Base-by-base conservation (phyloP, 306 rosid genomes). In the Alnus rubra region DNA sequence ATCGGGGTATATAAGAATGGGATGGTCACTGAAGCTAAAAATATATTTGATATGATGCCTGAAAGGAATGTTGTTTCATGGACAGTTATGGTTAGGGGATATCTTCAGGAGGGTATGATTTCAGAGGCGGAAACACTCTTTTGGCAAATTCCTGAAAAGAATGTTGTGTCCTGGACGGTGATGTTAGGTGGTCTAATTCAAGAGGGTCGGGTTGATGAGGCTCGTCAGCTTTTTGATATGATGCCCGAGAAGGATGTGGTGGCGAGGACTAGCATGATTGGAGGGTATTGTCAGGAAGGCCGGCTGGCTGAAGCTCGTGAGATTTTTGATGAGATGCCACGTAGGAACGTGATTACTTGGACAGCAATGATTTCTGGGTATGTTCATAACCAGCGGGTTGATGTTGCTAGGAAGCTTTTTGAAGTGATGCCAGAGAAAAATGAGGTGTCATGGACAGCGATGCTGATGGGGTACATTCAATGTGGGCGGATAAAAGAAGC, bases 1-100 rank as follows among this genome's bases (percentile, higher is more conserved):
- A 39, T 88, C 89, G 0, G 91, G 91, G 14, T 82, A 81, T 59
- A 59, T 84, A 0, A 77, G 65, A 86, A 88, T 53, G 78, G 85
- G 6, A 83, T 83, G 89, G 18, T 88, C 0, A 5, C 28, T 0
- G 88, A 88, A 56, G 89, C 91, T 0, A 84, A 86, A 76, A 77
- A 74, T 48, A 12, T 84, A 4, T 88, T 88, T 6, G 78, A 86
- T 54, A 12, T 59, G 15, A 88, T 88, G 91, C 80, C 83, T 30
- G 88, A 84, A 12, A 81, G 87, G 1, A 89, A 85, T 35, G 89
- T 87, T 2, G 85, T 89, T 60, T 87, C 93, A 0, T 89, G 93
- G 93, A 89, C 91, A 23, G 82, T 87, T 9, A 83, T 84, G 86
- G 89, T 89, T 69, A 83, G 87, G 10, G 93, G 91, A 45, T 87